phyloP scores from a whole-genome alignment of 129 eudicot genomes.

The Scalesia atractyloides region DNA sequence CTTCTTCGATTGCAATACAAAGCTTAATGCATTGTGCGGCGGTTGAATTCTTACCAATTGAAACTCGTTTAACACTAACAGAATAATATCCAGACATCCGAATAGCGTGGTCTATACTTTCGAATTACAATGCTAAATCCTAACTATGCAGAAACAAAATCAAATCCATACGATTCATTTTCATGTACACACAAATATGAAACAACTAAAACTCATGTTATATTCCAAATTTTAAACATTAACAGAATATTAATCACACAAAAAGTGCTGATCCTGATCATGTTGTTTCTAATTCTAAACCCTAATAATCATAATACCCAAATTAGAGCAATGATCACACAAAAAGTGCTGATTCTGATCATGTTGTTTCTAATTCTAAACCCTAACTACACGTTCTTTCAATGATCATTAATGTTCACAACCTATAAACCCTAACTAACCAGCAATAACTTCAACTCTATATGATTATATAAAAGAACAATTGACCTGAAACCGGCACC shows the following conservation, averaged over 20 bases:
- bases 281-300: neutral
- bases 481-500: slow-evolving; percentile 95
- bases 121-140: neutral
- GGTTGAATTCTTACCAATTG: neutral
- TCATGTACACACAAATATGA: neutral
- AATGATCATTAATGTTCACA: neutral
- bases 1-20: neutral
- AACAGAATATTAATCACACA: neutral
- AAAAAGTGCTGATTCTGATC: neutral
- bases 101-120: no score
- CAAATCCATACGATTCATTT: neutral
- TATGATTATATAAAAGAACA: slow-evolving; percentile 57
- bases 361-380: neutral
- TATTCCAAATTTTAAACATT: neutral
- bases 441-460: slow-evolving; percentile 16
- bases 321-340: neutral
- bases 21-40: neutral
- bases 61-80: neutral
- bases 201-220: no score
- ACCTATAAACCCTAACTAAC: slow-evolving; percentile 12
- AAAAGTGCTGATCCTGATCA: neutral
- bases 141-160: neutral
- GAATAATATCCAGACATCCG: neutral
- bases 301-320: neutral
- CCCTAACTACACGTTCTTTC: slow-evolving; percentile 6